phyloP scores from a whole-genome alignment of 1,284 basidiomycete species.

The Leccinum pachyderme region DNA sequence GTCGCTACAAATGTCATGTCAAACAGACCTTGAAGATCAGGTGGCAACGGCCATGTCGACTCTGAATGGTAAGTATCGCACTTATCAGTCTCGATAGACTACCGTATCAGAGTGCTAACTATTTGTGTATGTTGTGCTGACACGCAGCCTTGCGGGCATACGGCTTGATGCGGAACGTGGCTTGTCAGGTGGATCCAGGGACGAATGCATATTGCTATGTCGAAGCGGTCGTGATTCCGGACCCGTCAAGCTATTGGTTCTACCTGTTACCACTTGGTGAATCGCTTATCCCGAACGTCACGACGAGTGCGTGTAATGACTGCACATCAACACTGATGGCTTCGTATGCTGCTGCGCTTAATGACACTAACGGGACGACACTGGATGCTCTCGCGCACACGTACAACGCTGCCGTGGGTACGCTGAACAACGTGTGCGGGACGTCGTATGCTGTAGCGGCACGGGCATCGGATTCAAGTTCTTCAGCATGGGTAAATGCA shows the following conservation, averaged over 20 bases:
- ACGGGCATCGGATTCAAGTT: constrained; percentile 11
- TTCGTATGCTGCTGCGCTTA: constrained; percentile 39
- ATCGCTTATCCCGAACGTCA: constrained; percentile 42
- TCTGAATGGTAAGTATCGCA: constrained; percentile 44
- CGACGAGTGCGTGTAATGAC: constrained; percentile 51
- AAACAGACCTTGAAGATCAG: constrained; percentile 48
- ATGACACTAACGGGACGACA: constrained; percentile 10
- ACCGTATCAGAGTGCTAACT: background rate
- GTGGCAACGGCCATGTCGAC: constrained; percentile 51
- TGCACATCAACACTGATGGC: constrained; percentile 59
- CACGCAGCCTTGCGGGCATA: constrained; percentile 56
- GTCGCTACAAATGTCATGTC: constrained; percentile 47
- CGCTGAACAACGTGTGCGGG: constrained; percentile 38
- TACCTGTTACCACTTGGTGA: constrained; percentile 63
- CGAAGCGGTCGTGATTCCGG: constrained; percentile 50
- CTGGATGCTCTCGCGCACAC: constrained; percentile 38
- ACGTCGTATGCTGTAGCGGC: constrained; percentile 29
- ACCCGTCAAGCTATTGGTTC: constrained; percentile 62
- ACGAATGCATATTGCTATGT: constrained; percentile 70
- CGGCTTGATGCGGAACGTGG: constrained; percentile 52
- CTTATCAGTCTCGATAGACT: background rate
- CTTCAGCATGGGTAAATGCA: constrained; percentile 14
- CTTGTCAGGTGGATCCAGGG: constrained; percentile 52
- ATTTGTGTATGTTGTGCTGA: background rate
- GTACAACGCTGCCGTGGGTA: constrained; percentile 36